These are phyloP conservation scores for Globisporangium uncinulatum DNA, from an alignment of 352 stramenopile species.

Conservation along the genomic window DNA sequence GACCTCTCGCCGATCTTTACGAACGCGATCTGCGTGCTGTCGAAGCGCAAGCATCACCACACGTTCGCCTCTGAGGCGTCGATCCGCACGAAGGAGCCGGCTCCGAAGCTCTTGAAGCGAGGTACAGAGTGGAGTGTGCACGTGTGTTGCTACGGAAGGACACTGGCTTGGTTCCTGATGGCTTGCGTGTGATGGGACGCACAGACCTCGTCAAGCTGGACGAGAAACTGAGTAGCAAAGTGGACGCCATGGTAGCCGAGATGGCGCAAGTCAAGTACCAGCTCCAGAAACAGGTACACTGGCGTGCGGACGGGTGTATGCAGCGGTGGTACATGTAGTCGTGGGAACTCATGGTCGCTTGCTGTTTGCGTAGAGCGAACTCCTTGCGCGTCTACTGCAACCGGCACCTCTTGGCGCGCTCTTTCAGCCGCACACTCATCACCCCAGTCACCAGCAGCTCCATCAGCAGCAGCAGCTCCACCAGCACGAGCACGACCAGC, in stretches of 20 bases:
- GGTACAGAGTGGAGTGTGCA: constrained; percentile 20
- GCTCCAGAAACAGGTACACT: constrained; percentile 54
- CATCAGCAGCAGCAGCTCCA: constrained; percentile 3
- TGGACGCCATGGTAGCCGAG: constrained; percentile 46
- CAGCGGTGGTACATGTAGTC: too few species aligned
- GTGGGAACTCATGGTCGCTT: not conserved
- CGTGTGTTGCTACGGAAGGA: not conserved
- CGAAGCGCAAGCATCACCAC: constrained; percentile 74
- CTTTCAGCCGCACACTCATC: not conserved
- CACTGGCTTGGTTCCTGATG: not conserved
- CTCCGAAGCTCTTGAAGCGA: constrained; percentile 57
- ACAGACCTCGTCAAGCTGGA: constrained; percentile 56
- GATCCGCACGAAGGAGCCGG: constrained; percentile 38
- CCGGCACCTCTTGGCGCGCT: not conserved
- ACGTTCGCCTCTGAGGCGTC: constrained; percentile 37
- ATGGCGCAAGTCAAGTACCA: constrained; percentile 51
- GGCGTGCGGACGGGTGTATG: not conserved
- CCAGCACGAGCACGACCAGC: constrained; percentile 4
- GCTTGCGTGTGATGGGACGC: not conserved
- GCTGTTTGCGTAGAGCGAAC: constrained; percentile 19
- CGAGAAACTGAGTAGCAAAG: constrained; percentile 48
- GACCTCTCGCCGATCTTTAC: constrained; percentile 80
- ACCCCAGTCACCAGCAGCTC: not conserved
- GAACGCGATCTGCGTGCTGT: constrained; percentile 83
- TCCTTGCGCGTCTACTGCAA: constrained; percentile 22